These are phyloP conservation scores for Lolium perenne DNA, from an alignment of 176 grass and related monocot species.

Conservation along the genomic window DNA sequence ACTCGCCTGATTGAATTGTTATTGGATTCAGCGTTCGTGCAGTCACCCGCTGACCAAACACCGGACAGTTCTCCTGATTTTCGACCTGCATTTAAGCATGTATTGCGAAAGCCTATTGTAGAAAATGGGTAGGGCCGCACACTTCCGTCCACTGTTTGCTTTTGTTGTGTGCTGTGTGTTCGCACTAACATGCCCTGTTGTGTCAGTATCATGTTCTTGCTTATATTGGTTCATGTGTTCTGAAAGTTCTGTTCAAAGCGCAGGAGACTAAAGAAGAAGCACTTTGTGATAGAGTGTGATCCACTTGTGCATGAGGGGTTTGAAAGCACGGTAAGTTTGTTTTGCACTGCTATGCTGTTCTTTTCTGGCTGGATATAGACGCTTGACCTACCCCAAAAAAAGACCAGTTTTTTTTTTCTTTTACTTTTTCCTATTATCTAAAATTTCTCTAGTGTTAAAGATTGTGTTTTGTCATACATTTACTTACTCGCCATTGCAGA, in stretches of 20 bases:
- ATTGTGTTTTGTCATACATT: not conserved
- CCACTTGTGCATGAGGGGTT: conserved; percentile 76
- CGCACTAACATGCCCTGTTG: conserved; percentile 2
- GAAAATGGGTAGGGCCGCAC: conserved; percentile 72
- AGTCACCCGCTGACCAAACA: conserved; percentile 61
- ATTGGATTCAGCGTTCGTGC: conserved; percentile 89
- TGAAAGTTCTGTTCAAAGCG: conserved; percentile 45
- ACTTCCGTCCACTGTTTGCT: conserved; percentile 32
- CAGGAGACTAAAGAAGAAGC: conserved; percentile 74
- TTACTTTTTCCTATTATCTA: not conserved
- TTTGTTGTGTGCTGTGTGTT: conserved; percentile 20
- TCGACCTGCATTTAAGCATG: conserved; percentile 91
- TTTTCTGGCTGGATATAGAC: conserved; percentile 16
- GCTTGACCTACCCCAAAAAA: conserved; percentile 11
- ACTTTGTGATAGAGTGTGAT: conserved; percentile 91
- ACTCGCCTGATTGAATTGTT: conserved; percentile 84
- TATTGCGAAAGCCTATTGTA: conserved; percentile 51
- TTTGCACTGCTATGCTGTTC: conserved; percentile 14
- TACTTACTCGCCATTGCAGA: conserved; percentile 1
- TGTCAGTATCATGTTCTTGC: conserved; percentile 26
- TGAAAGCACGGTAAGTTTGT: conserved; percentile 83
- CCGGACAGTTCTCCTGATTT: conserved; percentile 73
- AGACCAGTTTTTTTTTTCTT: not conserved
- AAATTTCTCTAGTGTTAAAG: conserved; percentile 10
- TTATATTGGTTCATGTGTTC: conserved; percentile 26